Base-by-base conservation (phyloP, 108 stramenopile genomes). In the Chaetoceros tenuissimus region DNA sequence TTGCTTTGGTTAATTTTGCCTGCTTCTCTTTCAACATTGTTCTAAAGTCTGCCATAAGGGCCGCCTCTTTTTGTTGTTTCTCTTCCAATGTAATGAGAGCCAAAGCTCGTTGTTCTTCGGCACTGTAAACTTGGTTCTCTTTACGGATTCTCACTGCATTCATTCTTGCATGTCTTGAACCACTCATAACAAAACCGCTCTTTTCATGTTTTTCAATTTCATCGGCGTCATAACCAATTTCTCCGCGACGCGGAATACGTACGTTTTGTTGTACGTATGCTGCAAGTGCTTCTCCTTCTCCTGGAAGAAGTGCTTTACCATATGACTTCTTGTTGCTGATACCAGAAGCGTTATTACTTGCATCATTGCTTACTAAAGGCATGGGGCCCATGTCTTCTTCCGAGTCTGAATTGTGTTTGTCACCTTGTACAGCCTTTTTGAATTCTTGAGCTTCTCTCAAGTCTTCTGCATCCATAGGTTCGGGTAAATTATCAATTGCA, bases 81-180 rank as follows among this genome's bases (percentile, higher is more conserved):
- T 97, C 96, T 72, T 99, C 97, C 67, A 95, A 76, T 43, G 91
- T 96, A 56, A 97, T 93, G 53, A 97, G 64, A 16, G 98, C 98
- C 55, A 99, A 72, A 0, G 96, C 97, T 3, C 94, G 74, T 53
- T 97, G 95, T 70, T 99, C 98, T 73, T 98, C 97, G 13, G 97
- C 97, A 30, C 84, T 82, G 67, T 96, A 98, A 29, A 99, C 94
- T 75, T 99, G 98, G 68, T 98, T 98, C 73, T 99, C 98, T 83
- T 99, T 99, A n/a, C 98, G 82, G 30, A 98, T 79, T 76, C 98
- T 94, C 20, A 99, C 93, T 13, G 95, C 98, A 67, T 99, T 98
- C 98, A 99, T 99, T 18, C 97, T 71, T 31, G 88, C 74, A 70
- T 99, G 96, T 46, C 98, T 89, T 2, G 81, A 87, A 21, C 98